A percentile compares a stretch with the other conserved stretches of the same genome.
Conservation (phyloP, 768 basidiomycete genomes). For the Mycena kentingensis region DNA sequence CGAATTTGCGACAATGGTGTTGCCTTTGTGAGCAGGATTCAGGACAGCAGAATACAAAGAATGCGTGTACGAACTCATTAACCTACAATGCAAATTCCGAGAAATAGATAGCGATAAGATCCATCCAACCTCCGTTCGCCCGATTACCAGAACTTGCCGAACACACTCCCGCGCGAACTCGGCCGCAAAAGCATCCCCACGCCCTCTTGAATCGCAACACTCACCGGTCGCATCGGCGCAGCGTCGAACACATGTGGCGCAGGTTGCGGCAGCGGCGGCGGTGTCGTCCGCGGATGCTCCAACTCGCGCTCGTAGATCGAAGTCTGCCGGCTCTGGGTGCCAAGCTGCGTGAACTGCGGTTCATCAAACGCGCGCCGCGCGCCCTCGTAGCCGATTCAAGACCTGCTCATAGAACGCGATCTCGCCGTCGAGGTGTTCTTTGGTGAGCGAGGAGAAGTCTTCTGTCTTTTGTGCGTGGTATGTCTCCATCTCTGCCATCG, state of each 20-base stretch:
- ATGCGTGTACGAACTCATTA: too few species aligned
- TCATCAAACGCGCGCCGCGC: conserved; percentile 59
- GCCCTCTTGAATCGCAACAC: conserved; percentile 73
- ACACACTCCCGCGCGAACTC: conserved; percentile 50
- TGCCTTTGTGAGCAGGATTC: conserved; percentile 3
- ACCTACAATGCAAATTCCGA: too few species aligned
- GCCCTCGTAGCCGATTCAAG: conserved; percentile 54
- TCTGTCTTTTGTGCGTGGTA: conserved; percentile 75
- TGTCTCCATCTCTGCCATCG: conserved; percentile 85
- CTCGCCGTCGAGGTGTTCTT: conserved; percentile 76
- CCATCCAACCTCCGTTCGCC: background rate
- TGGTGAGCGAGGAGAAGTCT: conserved; percentile 60
- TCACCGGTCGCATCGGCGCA: conserved; percentile 73
- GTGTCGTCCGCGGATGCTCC: conserved; percentile 49
- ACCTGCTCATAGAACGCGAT: conserved; percentile 79
- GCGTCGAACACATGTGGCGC: conserved; percentile 79
- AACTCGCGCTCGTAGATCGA: conserved; percentile 80
- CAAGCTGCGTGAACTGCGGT: conserved; percentile 51
- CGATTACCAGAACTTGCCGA: conserved; percentile 61
- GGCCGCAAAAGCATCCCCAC: conserved; percentile 60
- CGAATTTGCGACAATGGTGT: background rate
- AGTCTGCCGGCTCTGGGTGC: conserved; percentile 53
- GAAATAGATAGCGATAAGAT: background rate
- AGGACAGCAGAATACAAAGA: background rate
- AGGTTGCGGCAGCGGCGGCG: conserved; percentile 64